Conservation (phyloP, 2,329 filamentous ascomycete genomes). For the Ascochyta koolunga region DNA sequence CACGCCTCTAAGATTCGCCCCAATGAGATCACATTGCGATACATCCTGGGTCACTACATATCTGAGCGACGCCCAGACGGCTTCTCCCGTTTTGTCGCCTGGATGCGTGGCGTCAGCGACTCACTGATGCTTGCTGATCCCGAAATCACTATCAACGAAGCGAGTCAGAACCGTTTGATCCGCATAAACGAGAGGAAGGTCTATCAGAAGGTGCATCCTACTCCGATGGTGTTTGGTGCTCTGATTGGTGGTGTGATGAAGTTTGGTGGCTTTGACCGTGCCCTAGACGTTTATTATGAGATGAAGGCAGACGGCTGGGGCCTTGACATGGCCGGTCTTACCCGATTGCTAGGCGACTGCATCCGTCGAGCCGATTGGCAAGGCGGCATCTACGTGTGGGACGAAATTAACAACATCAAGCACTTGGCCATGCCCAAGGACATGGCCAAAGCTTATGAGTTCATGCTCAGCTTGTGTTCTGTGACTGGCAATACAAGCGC, state of each 20-base stretch:
- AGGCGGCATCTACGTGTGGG: slow-evolving; percentile 49
- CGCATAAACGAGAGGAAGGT: slow-evolving; percentile 35
- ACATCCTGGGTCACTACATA: slow-evolving; percentile 51
- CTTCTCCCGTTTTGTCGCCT: slow-evolving; percentile 50
- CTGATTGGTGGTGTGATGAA: slow-evolving; percentile 52
- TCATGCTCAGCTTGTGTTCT: slow-evolving; percentile 43
- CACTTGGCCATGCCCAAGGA: slow-evolving; percentile 23
- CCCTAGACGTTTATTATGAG: slow-evolving; percentile 50
- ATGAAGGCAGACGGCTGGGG: slow-evolving; percentile 56
- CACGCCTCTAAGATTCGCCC: slow-evolving; percentile 50
- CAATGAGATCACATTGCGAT: slow-evolving; percentile 53
- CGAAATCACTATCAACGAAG: slow-evolving; percentile 45
- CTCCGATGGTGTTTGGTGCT: slow-evolving; percentile 51
- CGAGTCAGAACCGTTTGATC: slow-evolving; percentile 33
- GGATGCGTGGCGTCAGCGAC: slow-evolving; percentile 49
- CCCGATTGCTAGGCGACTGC: slow-evolving; percentile 50
- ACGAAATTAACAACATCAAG: slow-evolving; percentile 48
- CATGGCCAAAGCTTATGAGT: slow-evolving; percentile 38
- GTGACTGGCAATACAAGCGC: slow-evolving; percentile 38
- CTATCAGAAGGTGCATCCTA: slow-evolving; percentile 53
- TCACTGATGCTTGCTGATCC: slow-evolving; percentile 52
- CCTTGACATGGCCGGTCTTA: slow-evolving; percentile 48
- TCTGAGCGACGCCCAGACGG: slow-evolving; percentile 31
- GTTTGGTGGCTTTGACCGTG: slow-evolving; percentile 54
- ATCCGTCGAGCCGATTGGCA: slow-evolving; percentile 46